These are phyloP conservation scores for Theobroma cacao DNA, from an alignment of 345 rosid genomes.

Conservation along the genomic window DNA sequence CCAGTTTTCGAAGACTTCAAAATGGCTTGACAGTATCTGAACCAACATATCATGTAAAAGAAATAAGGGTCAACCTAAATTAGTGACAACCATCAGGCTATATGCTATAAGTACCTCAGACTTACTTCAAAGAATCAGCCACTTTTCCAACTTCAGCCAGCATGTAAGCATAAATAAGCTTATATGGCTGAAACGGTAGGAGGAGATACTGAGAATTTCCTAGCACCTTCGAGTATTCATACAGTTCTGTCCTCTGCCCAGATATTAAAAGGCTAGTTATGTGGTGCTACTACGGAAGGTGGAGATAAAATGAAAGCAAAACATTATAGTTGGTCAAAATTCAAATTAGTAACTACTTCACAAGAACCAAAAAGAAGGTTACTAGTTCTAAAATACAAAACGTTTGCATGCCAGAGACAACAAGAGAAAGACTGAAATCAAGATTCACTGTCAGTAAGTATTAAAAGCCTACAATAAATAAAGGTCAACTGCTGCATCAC, in stretches of 20 bases:
- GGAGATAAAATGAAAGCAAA: neutral
- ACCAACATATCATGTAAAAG: slow-evolving; percentile 11
- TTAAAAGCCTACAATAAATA: neutral
- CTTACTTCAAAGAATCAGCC: slow-evolving; percentile 89
- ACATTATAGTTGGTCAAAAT: slow-evolving; percentile 4
- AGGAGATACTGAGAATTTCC: slow-evolving; percentile 93
- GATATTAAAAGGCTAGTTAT: slow-evolving; percentile 17
- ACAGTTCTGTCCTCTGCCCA: slow-evolving; percentile 55
- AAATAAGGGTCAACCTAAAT: neutral
- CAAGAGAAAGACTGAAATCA: neutral
- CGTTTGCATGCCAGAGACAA: neutral
- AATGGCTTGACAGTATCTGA: slow-evolving; percentile 76
- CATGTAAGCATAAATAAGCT: slow-evolving; percentile 92
- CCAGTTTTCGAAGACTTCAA: slow-evolving; percentile 61
- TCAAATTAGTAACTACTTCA: neutral
- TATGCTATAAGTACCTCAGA: neutral
- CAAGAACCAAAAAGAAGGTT: neutral
- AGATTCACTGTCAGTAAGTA: neutral
- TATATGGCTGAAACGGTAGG: slow-evolving; percentile 93
- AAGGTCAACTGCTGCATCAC: neutral
- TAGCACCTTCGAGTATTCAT: slow-evolving; percentile 75
- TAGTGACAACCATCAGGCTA: neutral
- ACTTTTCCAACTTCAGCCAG: slow-evolving; percentile 94
- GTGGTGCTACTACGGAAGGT: neutral
- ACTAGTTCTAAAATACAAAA: neutral